Evolutionary conservation across 345 rosid species (phyloP), one percentile per base, ranked within the genome.

Genomic region (Gossypium arboreum): DNA sequence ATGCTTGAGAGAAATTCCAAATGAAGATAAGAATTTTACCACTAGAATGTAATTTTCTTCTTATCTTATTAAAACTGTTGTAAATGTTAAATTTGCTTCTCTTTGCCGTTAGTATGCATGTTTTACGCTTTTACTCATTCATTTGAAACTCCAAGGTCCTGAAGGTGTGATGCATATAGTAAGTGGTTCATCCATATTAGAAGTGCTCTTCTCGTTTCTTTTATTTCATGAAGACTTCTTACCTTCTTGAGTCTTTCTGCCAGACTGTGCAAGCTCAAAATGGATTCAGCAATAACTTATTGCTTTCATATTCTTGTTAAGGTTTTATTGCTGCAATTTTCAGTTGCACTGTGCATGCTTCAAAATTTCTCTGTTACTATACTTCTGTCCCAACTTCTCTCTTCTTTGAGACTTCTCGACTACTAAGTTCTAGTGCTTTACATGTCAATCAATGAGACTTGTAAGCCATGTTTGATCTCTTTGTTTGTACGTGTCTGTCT

Each of bases 1-100:
- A 81, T 92, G 98, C 87, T 79, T 84, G 85, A 86, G 86, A 86
- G 89, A 80, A 82, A 81, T 67, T 81, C 91, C 97, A 69, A 85
- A 72, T 61, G 88, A 76, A 74, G 85, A 86, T 52, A 84, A 79
- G 82, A 92, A 82, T 71, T 85, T 85, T 69, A 88, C 85, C 73
- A 75, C 89, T 77, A 88, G 85, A 85, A 81, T 88, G 98, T 94
- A 89, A 61, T 48, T n/a, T 29, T 48, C 25, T 59, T 57, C 69
- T 22, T 64, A 67, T 68, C 68, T 39, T 71, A 61, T 47, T 71
- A 29, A 50, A 48, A 57, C 69, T 77, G 71, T 54, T 67, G 72
- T 68, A 51, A 47, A 48, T 72, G 51, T 60, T 55, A 16, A 67
- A 18, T 70, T 81, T 74, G 27, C 43, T 75, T 76, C 24, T 59